Evolutionary conservation across 257 asterid genomes (phyloP), one percentile per base, ranked within the genome.

Genomic region (Solanum peruvianum): DNA sequence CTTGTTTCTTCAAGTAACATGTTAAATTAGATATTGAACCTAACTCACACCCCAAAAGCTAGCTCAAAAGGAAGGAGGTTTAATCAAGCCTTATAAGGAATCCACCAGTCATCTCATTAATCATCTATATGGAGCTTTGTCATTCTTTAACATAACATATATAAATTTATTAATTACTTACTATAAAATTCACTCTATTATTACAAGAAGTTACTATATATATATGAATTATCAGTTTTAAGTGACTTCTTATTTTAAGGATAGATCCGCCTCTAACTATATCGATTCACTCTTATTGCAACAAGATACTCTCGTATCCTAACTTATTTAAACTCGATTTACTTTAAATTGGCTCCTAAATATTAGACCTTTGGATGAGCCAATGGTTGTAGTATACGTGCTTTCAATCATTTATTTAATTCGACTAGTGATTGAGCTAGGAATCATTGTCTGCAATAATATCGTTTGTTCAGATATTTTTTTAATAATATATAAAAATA

Each of bases 401-500:
- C 16, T 78, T 78, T 45, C 64, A 78, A 27, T 77, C 44, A 14
- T 25, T 44, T 44, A 77, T 42, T 76, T 42, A 39, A 39, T 39
- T 39, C 33, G 33, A 23, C 52, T 39, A 41, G 11, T 39, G 20
- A 75, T 75, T 75, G n/a, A 31, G 21, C 13, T 70, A 31, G 42
- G 42, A 31, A 13, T 41, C 23, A 69, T 9, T 11, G 23, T 69
- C 41, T 69, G 41, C 76, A 69, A 15, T 69, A 31, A 9, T 3
- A 69, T 69, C 23, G 0, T 70, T 2, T 70, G 12, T 70, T 70
- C 3, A 0, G 3, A 70, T 16, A 31, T 70, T 31, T 1, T 70
- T 16, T 7, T 0, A 3, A 15, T 4, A 1, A 0, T 69, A 31
- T 15, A 69, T 20, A 15, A 0, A 31, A 69, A 69, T 16, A 8